Percentiles rank a stretch among this genome's conserved stretches.
These are phyloP conservation scores for Chrysanthemum lavandulifolium DNA, from an alignment of 129 eudicot species.

Conservation along the genomic window DNA sequence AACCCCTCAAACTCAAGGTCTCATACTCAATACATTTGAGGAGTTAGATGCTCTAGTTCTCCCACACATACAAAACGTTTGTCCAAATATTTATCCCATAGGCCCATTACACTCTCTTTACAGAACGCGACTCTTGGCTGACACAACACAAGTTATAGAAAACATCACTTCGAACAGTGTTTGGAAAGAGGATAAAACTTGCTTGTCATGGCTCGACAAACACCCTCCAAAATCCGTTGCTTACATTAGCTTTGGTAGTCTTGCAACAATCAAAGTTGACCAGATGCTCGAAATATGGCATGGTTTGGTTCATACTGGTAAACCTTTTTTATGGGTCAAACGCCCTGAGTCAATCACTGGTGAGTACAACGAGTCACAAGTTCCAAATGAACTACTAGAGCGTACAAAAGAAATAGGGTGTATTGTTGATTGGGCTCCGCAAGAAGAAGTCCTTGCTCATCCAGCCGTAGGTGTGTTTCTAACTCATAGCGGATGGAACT, in stretches of 20 bases:
- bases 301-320: slow-evolving; percentile 18
- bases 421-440: not conserved
- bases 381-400: slow-evolving; percentile 6
- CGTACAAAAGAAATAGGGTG: not conserved
- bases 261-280: slow-evolving; percentile 22
- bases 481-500: slow-evolving; percentile 18
- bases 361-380: not conserved
- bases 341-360: slow-evolving; percentile 22
- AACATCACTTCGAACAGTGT: slow-evolving; percentile 15
- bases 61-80: slow-evolving; percentile 12
- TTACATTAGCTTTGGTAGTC: slow-evolving; percentile 22
- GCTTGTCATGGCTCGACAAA: slow-evolving; percentile 8
- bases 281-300: slow-evolving; percentile 25
- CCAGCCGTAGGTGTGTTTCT: slow-evolving; percentile 15
- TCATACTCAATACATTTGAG: slow-evolving; percentile 37
- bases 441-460: slow-evolving; percentile 13
- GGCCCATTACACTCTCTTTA: slow-evolving; percentile 1
- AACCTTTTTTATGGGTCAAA: slow-evolving; percentile 21
- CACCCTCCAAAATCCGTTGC: slow-evolving; percentile 6
- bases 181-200: slow-evolving; percentile 35
- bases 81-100: slow-evolving; percentile 24
- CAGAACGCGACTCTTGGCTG: not conserved
- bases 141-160: not conserved
- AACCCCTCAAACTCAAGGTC: slow-evolving; percentile 28
- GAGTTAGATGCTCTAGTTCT: slow-evolving; percentile 17